A percentile compares a stretch with the other conserved stretches of the same genome.
Conservation (phyloP, 1,139 yeast species). For the Magnusiomyces sp. region DNA sequence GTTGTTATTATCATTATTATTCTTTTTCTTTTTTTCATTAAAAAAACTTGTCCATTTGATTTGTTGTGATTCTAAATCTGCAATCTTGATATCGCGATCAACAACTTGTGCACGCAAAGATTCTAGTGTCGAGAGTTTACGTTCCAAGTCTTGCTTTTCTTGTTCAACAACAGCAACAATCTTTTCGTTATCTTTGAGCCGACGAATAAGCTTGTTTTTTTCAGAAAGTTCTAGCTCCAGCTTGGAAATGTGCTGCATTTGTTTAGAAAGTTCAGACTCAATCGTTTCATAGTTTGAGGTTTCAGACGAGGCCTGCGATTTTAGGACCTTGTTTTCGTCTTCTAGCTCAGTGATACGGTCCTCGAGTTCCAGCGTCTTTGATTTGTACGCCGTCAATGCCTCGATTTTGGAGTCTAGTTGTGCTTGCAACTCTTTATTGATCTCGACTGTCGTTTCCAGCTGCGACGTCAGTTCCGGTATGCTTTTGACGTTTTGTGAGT, state of each 20-base stretch:
- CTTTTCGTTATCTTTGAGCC: constrained; percentile 36
- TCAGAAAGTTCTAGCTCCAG: constrained; percentile 45
- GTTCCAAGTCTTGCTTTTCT: constrained; percentile 39
- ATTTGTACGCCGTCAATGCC: constrained; percentile 2
- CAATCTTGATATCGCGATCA: constrained; percentile 45
- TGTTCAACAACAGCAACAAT: constrained; percentile 45
- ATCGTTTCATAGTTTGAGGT: constrained; percentile 35
- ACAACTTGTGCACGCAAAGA: constrained; percentile 41
- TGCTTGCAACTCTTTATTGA: constrained; percentile 11
- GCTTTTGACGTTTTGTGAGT: too few species aligned
- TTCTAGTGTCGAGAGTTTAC: constrained; percentile 38
- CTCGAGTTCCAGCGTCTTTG: constrained; percentile 8
- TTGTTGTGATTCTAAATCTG: constrained; percentile 40
- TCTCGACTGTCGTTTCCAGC: not conserved
- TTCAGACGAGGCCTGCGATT: constrained; percentile 34
- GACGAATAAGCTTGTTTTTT: constrained; percentile 41
- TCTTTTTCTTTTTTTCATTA: too few species aligned
- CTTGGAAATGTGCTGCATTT: constrained; percentile 48
- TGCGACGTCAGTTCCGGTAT: too few species aligned
- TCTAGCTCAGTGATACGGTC: constrained; percentile 21
- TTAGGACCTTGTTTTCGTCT: constrained; percentile 31
- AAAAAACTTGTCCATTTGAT: constrained; percentile 33
- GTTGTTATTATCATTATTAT: too few species aligned
- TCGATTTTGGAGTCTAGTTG: constrained; percentile 7
- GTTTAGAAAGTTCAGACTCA: constrained; percentile 48